Base-by-base conservation (phyloP, 106 monocot genomes). In the Vanilla planifolia region DNA sequence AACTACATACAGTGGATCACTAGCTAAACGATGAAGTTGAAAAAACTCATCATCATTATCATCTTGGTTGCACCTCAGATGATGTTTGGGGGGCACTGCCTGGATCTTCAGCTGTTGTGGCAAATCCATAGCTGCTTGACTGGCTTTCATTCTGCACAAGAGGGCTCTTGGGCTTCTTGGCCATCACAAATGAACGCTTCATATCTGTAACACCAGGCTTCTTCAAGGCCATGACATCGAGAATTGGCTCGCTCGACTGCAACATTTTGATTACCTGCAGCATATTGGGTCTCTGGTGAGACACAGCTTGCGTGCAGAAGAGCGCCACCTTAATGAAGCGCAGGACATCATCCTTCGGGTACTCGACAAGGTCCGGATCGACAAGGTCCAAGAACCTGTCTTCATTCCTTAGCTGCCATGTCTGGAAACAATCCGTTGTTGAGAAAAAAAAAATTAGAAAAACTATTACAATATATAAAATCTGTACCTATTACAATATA, bases 291-390 rank as follows among this genome's bases (percentile, higher is more conserved):
- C 82, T 73, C 48, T 66, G 69, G 9, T 62, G 59, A 1, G 82
- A 30, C 4, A 33, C 22, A 23, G 77, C 82, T 62, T 82, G 82
- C 24, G 77, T 82, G 56, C 82, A 82, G 22, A 68, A 55, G 15
- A 82, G 70, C 33, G 73, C 82, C 56, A 74, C 73, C 63, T 77
- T 82, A 41, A 82, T 77, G 47, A 73, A 77, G 44, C 61, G 65
- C 61, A 73, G 26, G 2, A 77, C 65, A 34, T 82, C 65, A 39
- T 77, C 62, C 60, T 82, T 57, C 21, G 73, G 82, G 36, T 70
- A 82, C 5, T 48, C 57, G 9, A 22, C 47, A 28, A 82, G 66
- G 8, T 65, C 60, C n/a, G 77, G 69, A 58, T 82, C 82, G 5
- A 82, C 73, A 35, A 82, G 40, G 4, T 82, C 82, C 61, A 73